Conservation (phyloP, 2,329 filamentous ascomycete species). For the Penicillium sp. region DNA sequence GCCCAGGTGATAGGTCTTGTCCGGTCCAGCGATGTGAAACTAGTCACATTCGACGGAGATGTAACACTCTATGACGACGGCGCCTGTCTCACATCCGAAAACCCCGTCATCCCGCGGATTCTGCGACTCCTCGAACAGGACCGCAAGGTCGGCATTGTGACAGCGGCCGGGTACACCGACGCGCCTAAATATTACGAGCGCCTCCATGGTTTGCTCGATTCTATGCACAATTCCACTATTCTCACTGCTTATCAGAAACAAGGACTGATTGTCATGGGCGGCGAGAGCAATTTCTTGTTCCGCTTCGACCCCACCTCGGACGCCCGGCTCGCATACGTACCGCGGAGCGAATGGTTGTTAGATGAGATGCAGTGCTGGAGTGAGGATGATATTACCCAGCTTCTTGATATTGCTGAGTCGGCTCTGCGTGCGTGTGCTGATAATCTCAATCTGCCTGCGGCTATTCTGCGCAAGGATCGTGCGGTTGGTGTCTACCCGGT, state of each 20-base stretch:
- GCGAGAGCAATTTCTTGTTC: slow-evolving; percentile 95
- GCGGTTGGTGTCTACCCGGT: slow-evolving; percentile 74
- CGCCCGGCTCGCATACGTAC: slow-evolving; percentile 65
- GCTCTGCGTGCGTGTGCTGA: slow-evolving; percentile 78
- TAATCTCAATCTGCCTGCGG: slow-evolving; percentile 74
- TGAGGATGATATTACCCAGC: slow-evolving; percentile 67
- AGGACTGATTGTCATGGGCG: slow-evolving; percentile 87
- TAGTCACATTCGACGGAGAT: slow-evolving; percentile 96
- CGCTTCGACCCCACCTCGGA: slow-evolving; percentile 65
- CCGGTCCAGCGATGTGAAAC: slow-evolving; percentile 66
- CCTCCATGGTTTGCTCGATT: slow-evolving; percentile 80
- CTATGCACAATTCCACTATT: slow-evolving; percentile 60
- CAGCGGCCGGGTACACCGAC: slow-evolving; percentile 90
- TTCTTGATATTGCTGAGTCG: slow-evolving; percentile 86
- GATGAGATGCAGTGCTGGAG: slow-evolving; percentile 52
- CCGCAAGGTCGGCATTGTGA: slow-evolving; percentile 90
- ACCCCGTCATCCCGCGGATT: slow-evolving; percentile 70
- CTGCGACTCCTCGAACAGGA: slow-evolving; percentile 70
- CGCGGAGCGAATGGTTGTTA: slow-evolving; percentile 57
- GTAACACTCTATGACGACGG: slow-evolving; percentile 95
- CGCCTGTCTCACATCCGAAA: slow-evolving; percentile 69
- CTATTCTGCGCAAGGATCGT: slow-evolving; percentile 81
- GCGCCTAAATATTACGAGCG: slow-evolving; percentile 82
- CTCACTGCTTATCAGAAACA: slow-evolving; percentile 67
- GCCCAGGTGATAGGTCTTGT: slow-evolving; percentile 92